phyloP scores from a whole-genome alignment of 148 eudicot species.

The Rhododendron simsii region DNA sequence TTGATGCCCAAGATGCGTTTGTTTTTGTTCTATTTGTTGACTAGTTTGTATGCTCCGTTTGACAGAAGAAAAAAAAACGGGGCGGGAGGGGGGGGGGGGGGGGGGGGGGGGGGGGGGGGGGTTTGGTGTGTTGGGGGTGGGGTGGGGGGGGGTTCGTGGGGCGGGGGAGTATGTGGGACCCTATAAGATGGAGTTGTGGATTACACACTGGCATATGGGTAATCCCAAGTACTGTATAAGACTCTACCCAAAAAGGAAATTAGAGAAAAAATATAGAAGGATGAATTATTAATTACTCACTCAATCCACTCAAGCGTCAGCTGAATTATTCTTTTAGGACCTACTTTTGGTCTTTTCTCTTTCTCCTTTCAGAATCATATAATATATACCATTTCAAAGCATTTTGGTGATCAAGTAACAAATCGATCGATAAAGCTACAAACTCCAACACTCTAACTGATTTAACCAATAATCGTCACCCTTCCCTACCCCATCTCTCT shows the following conservation, averaged over 20 bases:
- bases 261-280: neutral
- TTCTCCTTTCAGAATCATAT: neutral
- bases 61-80: no score
- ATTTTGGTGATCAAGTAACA: neutral
- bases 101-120: no score
- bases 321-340: neutral
- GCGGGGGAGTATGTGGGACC: neutral
- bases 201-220: no score
- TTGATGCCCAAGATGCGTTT: no score
- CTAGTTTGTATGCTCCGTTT: no score
- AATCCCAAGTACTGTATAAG: no score
- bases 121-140: no score
- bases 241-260: neutral
- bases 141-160: no score
- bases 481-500: neutral
- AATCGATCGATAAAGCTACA: neutral
- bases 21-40: no score
- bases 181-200: neutral
- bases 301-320: neutral
- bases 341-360: neutral
- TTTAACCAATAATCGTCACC: slow-evolving; percentile 6
- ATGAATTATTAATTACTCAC: neutral
- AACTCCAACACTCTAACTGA: slow-evolving; percentile 3
- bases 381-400: neutral
- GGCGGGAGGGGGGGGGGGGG: no score